Base-by-base conservation (phyloP, 129 eudicot species). In the Glebionis coronaria region DNA sequence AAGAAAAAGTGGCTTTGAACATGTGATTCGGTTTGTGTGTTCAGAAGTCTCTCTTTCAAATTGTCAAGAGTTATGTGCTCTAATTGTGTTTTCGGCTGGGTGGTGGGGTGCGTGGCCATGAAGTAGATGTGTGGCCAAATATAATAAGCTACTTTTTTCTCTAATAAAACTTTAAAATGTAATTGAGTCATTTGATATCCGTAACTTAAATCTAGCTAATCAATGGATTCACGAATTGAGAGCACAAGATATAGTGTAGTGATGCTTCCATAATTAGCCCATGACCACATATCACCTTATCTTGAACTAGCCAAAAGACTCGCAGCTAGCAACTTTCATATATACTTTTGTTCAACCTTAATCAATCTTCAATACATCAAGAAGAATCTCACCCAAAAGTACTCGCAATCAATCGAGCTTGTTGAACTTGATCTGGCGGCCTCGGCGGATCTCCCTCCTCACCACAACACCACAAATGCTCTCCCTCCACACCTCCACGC, bases 251-350 rank as follows among this genome's bases (percentile, higher is more conserved):
- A 3, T 58, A 42, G 61, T 1, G 72, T 80, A 3, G 44, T 83
- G 3, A 77, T 80, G 88, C 44, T 83, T 12, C 88, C 88, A 75
- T 83, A 82, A 82, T 70, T 83, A 23, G 82, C 79, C 16, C 71
- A 83, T 52, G 81, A 82, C 18, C 88, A 82, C 76, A 82, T 82
- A 0, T 35, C 72, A 1, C 78, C 87, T 7, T 82, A 63, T 58
- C 72, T 82, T 44, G 82, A 74, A 67, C 68, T 83, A 50, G 88
- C 84, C 79, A 79, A 75, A 59, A 46, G 7, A 46, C 80, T 82
- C 27, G 0, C 83, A 49, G 13, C 15, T 9, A 58, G 57, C 47
- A 74, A 78, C 66, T 57, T 73, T 44, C 23, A 31, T 21, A 46
- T 67, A 4, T 71, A 78, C 62, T 20, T 82, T 11, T 71, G 73